A percentile compares a stretch with the other conserved stretches of the same genome.
These are phyloP conservation scores for Colletotrichum spaethianum DNA, from an alignment of 2,329 filamentous ascomycete species.

Conservation along the genomic window DNA sequence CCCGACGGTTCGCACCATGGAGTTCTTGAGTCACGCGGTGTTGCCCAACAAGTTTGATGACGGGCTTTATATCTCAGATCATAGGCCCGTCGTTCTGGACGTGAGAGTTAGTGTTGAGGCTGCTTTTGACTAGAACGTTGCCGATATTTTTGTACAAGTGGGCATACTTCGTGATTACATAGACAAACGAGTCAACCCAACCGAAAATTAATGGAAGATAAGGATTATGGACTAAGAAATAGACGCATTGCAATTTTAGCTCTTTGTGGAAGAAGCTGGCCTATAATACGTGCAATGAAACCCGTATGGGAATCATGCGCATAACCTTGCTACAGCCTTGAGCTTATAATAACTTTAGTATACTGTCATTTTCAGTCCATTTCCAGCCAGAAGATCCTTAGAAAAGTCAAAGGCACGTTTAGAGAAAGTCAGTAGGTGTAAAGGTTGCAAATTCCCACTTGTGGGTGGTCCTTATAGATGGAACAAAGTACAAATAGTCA, in stretches of 20 bases:
- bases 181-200: background rate
- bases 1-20: conserved; percentile 38
- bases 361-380: too few relatives aligned
- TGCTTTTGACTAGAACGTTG: too few relatives aligned
- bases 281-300: background rate
- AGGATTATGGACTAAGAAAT: background rate
- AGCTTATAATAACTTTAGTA: too few relatives aligned
- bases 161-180: background rate
- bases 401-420: too few relatives aligned
- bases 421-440: too few relatives aligned
- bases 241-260: background rate
- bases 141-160: background rate
- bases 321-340: background rate
- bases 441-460: too few relatives aligned
- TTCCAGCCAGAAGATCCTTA: too few relatives aligned
- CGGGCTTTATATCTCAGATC: conserved; percentile 51
- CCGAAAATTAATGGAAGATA: fast-evolving
- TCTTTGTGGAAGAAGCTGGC: background rate
- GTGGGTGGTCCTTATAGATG: background rate
- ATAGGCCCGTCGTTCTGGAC: conserved; percentile 51
- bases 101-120: conserved; percentile 14
- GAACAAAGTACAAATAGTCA: too few relatives aligned
- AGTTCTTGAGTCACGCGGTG: conserved; percentile 47
- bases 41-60: conserved; percentile 47
- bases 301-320: background rate